Conservation (phyloP, 208 protist genomes). For the Acanthamoeba healyi region DNA sequence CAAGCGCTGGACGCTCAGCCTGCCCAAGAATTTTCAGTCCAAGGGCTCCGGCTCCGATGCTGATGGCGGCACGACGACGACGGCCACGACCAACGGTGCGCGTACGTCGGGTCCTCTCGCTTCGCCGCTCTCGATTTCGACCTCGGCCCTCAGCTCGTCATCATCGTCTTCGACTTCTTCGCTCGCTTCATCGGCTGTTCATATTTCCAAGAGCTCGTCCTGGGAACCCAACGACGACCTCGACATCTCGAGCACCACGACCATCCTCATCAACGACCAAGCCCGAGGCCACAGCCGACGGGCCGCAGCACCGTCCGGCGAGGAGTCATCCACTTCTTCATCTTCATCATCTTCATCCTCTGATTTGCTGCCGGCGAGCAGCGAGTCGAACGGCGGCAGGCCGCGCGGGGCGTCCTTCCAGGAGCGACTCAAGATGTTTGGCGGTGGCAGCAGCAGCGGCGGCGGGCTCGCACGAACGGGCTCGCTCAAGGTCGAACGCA, state of each 20-base stretch:
- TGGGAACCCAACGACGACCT: background rate
- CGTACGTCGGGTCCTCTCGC: background rate
- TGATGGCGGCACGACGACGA: too few species aligned
- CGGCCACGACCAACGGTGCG: background rate
- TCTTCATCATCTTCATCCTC: background rate
- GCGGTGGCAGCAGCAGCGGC: background rate
- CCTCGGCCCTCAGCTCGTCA: background rate
- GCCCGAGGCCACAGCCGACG: background rate
- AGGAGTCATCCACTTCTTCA: background rate
- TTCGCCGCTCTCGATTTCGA: too few species aligned
- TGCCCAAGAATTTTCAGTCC: conserved; percentile 11
- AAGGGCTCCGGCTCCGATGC: too few species aligned
- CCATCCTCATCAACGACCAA: background rate
- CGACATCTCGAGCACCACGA: background rate
- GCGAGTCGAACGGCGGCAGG: background rate
- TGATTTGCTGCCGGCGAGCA: background rate
- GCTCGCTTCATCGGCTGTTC: too few species aligned
- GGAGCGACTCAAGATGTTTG: conserved; percentile 7
- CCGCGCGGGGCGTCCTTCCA: background rate
- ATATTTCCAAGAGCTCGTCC: too few species aligned
- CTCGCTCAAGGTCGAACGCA: background rate
- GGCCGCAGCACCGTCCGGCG: background rate
- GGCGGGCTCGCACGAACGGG: background rate
- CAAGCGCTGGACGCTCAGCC: conserved; percentile 9
- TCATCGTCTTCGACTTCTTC: background rate